Evolutionary conservation across 805 yeast species (phyloP).

Genomic region (Candida ficus): DNA sequence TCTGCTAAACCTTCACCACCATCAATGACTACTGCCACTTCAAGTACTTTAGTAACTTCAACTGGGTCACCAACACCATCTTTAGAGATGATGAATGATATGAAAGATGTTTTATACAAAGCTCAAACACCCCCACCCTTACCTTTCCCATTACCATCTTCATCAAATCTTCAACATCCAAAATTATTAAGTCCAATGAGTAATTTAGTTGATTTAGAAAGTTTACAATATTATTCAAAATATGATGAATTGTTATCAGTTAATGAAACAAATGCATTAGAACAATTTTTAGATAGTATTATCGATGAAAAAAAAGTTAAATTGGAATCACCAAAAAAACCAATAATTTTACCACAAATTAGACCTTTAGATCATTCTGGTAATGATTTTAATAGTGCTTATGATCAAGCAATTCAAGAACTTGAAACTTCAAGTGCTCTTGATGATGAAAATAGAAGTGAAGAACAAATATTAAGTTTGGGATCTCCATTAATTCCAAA

Average conservation of each 20-base stretch:
- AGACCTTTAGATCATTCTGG: too few relatives aligned
- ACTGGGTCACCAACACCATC: background rate
- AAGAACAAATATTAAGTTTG: background rate
- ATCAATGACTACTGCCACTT: background rate
- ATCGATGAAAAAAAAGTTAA: conserved; percentile 19
- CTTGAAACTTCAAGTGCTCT: background rate
- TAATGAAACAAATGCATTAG: conserved; percentile 24
- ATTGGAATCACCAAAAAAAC: background rate
- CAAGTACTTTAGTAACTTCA: background rate
- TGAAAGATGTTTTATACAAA: conserved; percentile 11
- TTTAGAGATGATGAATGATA: conserved; percentile 2
- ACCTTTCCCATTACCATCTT: background rate
- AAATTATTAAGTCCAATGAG: conserved; percentile 2
- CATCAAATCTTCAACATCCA: conserved; percentile 1
- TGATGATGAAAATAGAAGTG: background rate
- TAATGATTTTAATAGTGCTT: conserved; percentile 1
- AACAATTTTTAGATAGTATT: conserved; percentile 25
- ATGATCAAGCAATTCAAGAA: conserved; percentile 2
- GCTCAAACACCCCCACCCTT: conserved; percentile 14
- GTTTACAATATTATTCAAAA: conserved; percentile 14
- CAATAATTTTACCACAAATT: too few relatives aligned
- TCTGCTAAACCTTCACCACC: background rate
- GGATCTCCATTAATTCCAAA: conserved; percentile 2
- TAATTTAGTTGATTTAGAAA: conserved; percentile 13
- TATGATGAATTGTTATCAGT: conserved; percentile 21